These are phyloP conservation scores for Diplodia scrobiculata DNA, from an alignment of 2,329 filamentous ascomycete species.

Conservation along the genomic window DNA sequence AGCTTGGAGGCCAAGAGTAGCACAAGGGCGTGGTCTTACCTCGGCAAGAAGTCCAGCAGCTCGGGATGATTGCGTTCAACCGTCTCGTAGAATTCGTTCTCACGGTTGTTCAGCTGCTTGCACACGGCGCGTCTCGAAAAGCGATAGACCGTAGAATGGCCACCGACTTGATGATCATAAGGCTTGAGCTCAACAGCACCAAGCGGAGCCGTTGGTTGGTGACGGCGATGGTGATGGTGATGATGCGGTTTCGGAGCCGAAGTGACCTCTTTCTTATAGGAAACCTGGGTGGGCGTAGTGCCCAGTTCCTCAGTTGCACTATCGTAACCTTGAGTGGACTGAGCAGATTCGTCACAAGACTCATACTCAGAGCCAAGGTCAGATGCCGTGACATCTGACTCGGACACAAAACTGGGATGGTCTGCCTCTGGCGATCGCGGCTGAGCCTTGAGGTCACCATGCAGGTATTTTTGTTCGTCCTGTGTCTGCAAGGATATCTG, in stretches of 20 bases:
- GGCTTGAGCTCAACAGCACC: conserved; percentile 95
- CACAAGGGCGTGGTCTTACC: conserved; percentile 47
- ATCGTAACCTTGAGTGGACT: conserved; percentile 53
- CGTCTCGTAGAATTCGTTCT: conserved; percentile 98
- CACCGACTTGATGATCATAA: conserved; percentile 95
- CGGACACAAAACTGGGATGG: conserved; percentile 1
- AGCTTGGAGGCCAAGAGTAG: conserved; percentile 41
- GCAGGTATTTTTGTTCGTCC: conserved; percentile 61
- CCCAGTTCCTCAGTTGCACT: conserved; percentile 56
- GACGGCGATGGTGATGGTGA: conserved; percentile 37
- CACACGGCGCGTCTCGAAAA: conserved; percentile 95
- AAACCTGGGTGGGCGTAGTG: conserved; percentile 42
- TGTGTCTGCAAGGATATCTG: conserved; percentile 64
- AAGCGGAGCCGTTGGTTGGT: conserved; percentile 61
- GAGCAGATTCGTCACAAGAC: conserved; percentile 47
- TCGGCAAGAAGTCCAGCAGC: conserved; percentile 85
- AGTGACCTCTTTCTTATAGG: conserved; percentile 4
- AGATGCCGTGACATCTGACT: conserved; percentile 35
- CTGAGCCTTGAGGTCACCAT: conserved; percentile 58
- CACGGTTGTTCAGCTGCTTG: conserved; percentile 96
- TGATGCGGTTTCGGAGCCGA: conserved; percentile 37
- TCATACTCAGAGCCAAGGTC: conserved; percentile 48
- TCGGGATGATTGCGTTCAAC: conserved; percentile 90
- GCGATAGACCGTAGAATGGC: conserved; percentile 92
- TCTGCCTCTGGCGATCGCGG: conserved; percentile 44